phyloP scores from a whole-genome alignment of 306 rosid genomes.

The Alnus glutinosa region DNA sequence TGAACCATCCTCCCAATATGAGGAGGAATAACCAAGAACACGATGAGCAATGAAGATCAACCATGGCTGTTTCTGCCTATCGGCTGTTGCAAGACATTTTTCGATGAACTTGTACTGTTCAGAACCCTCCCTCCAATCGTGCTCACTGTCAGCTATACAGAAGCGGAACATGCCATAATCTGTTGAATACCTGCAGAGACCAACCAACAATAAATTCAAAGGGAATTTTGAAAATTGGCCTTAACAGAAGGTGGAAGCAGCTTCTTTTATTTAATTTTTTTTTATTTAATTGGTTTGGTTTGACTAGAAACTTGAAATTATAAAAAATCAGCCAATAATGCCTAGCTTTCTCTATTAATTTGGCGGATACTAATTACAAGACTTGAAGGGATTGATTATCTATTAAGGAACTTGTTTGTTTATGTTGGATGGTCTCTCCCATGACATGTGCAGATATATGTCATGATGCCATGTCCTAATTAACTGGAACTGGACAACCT shows the following conservation, averaged over 20 bases:
- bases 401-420: too few relatives aligned
- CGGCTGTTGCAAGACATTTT: constrained; percentile 35
- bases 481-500: too few relatives aligned
- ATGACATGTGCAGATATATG: background rate
- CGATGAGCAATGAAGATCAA: constrained; percentile 21
- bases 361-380: background rate
- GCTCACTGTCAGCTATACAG: constrained; percentile 53
- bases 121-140: constrained; percentile 58
- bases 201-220: background rate
- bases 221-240: background rate
- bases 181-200: constrained; percentile 39
- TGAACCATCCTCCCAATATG: constrained; percentile 10
- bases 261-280: background rate
- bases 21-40: constrained; percentile 26
- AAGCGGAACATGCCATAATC: constrained; percentile 58
- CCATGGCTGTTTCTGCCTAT: constrained; percentile 26
- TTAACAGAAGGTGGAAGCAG: background rate
- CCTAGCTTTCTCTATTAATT: too few relatives aligned
- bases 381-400: background rate
- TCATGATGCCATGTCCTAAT: background rate
- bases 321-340: too few relatives aligned
- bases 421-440: background rate
- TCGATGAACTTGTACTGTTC: constrained; percentile 53
- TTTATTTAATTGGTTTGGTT: background rate
- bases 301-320: too few relatives aligned